phyloP scores from a whole-genome alignment of 495 filamentous ascomycete genomes.

The Aspergillus incahuasiensis region DNA sequence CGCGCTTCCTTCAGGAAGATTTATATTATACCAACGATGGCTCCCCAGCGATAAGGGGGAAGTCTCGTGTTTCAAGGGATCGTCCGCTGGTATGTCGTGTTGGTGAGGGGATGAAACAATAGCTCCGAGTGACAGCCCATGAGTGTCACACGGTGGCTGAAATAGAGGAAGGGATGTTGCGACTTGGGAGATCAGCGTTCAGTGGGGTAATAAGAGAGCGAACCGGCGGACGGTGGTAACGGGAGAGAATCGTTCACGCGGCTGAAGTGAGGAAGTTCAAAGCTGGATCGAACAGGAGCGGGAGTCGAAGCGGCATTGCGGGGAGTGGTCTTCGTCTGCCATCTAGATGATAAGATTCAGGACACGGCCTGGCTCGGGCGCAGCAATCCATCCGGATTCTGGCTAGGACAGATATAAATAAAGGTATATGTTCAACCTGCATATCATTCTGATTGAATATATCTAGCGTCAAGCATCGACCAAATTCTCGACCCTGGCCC shows the following conservation, averaged over 20 bases:
- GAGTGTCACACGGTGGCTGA: slow-evolving; percentile 19
- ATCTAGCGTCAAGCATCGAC: not conserved
- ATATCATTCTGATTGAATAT: not conserved
- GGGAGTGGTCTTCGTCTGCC: not conserved
- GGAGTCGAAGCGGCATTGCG: slow-evolving; percentile 1
- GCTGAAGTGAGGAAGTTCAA: slow-evolving; percentile 8
- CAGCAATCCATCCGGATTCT: not conserved
- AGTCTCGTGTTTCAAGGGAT: slow-evolving; percentile 10
- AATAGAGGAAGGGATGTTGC: not conserved
- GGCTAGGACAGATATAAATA: not conserved
- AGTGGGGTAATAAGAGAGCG: not conserved
- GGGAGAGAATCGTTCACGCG: slow-evolving; percentile 1
- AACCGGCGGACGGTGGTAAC: not conserved
- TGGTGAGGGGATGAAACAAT: slow-evolving; percentile 22
- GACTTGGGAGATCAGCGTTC: not conserved
- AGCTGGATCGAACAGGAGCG: not conserved
- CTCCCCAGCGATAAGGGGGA: not conserved
- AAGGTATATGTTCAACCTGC: not conserved
- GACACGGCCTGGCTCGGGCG: not conserved
- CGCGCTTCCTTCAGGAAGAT: not conserved
- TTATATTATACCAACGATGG: not conserved
- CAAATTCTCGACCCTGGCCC: slow-evolving; percentile 1
- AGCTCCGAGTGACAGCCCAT: slow-evolving; percentile 19
- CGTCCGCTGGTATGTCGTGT: slow-evolving; percentile 15
- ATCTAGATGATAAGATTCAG: not conserved